Percentiles rank a stretch among this genome's conserved stretches.
Evolutionary conservation across 2,329 filamentous ascomycete species (phyloP).

Genomic region (Fusarium buharicum): DNA sequence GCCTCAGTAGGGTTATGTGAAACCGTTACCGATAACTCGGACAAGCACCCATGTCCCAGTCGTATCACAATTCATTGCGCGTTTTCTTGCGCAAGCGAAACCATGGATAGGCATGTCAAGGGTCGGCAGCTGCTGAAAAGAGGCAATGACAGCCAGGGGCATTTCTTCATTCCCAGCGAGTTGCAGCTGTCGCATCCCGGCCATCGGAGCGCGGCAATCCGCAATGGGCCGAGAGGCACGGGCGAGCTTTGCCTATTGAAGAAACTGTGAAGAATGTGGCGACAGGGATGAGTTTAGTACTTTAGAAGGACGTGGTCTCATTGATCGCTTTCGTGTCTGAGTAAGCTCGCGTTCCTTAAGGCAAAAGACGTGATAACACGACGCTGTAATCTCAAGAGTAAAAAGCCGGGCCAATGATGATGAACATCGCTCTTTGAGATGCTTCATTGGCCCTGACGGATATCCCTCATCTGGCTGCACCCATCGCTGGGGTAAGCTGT

Average conservation of each 20-base stretch:
- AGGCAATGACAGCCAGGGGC: constrained; percentile 9
- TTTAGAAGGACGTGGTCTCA: constrained; percentile 4
- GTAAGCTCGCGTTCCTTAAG: constrained; percentile 3
- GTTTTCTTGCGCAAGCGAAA: neutral
- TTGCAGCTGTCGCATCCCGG: constrained; percentile 7
- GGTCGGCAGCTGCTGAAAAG: neutral
- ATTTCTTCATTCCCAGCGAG: neutral
- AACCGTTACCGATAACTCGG: constrained; percentile 16
- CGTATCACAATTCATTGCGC: constrained; percentile 3
- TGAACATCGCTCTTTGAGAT: neutral
- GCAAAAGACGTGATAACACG: neutral
- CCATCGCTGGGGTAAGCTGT: neutral
- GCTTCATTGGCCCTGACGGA: neutral
- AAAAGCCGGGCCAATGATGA: constrained; percentile 1
- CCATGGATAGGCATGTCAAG: neutral
- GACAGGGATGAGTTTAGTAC: constrained; percentile 7
- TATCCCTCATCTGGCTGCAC: neutral
- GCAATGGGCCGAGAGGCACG: constrained; percentile 1
- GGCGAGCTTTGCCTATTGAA: constrained; percentile 27
- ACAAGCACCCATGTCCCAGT: constrained; percentile 3
- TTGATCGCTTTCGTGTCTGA: neutral
- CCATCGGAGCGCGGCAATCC: neutral
- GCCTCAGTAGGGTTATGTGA: neutral
- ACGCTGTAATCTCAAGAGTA: constrained; percentile 9
- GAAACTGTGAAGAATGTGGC: constrained; percentile 19